A percentile compares a stretch with the other conserved stretches of the same genome.
Evolutionary conservation across 495 filamentous ascomycete genomes (phyloP).

Genomic region (Aspergillus hancockii): DNA sequence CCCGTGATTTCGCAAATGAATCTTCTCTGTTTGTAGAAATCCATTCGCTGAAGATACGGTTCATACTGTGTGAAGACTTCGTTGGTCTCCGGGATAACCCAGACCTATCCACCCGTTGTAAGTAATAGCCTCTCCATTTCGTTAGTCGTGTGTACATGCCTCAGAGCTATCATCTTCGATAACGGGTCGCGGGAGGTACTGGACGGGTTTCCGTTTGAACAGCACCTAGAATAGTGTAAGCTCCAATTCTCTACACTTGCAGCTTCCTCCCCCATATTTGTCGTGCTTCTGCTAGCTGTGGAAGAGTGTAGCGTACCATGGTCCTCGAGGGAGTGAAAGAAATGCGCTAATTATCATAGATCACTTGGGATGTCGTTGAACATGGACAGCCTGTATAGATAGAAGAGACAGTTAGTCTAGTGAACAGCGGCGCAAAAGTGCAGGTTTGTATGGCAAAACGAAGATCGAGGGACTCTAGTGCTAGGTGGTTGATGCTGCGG

Average conservation of each 20-base stretch:
- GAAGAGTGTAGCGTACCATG: conserved; percentile 36
- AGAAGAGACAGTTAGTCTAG: background rate
- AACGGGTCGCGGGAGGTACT: conserved; percentile 69
- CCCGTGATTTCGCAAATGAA: conserved; percentile 97
- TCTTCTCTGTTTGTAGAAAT: conserved; percentile 90
- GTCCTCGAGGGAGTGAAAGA: conserved; percentile 25
- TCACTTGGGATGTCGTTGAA: conserved; percentile 5
- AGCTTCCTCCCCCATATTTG: background rate
- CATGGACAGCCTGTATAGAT: background rate
- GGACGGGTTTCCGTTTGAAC: conserved; percentile 94
- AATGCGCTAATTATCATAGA: conserved; percentile 36
- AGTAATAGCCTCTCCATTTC: conserved; percentile 9
- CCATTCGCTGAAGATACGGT: conserved; percentile 79
- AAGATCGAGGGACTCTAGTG: background rate
- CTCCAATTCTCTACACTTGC: background rate
- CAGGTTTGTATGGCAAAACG: no score
- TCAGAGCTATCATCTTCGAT: conserved; percentile 80
- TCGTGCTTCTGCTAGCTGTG: background rate
- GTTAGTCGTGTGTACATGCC: conserved; percentile 46
- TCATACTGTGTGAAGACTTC: conserved; percentile 92
- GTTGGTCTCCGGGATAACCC: conserved; percentile 84
- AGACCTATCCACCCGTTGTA: conserved; percentile 62
- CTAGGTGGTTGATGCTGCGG: background rate
- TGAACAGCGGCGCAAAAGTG: background rate
- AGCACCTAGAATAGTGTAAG: conserved; percentile 65